Conservation (phyloP, 371 early-diverging fungal genomes). For the Lichtheimia ramosa region DNA sequence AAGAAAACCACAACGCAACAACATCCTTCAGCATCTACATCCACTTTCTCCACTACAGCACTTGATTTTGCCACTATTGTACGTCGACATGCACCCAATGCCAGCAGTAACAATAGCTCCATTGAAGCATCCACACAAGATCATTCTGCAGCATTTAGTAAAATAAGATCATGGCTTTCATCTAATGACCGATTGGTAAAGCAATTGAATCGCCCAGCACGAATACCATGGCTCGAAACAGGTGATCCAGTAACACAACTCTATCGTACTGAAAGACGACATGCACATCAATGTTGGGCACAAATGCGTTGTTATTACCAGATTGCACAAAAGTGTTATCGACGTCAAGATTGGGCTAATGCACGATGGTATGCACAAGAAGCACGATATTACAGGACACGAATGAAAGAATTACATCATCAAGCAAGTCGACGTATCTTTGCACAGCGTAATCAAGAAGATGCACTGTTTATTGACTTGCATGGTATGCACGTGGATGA, state of each 20-base stretch:
- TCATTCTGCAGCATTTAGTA: too few species aligned
- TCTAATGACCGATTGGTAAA: conserved; percentile 1
- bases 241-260: conserved; percentile 40
- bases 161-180: too few species aligned
- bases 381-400: conserved; percentile 51
- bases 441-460: conserved; percentile 44
- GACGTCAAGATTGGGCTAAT: conserved; percentile 47
- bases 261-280: conserved; percentile 22
- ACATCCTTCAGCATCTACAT: too few species aligned
- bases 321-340: conserved; percentile 50
- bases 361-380: conserved; percentile 51
- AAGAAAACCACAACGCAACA: too few species aligned
- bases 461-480: conserved; percentile 54
- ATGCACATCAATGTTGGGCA: conserved; percentile 54
- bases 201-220: conserved; percentile 33
- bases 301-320: conserved; percentile 54
- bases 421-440: conserved; percentile 58
- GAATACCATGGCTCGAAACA: conserved; percentile 61
- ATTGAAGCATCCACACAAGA: too few species aligned
- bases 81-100: too few species aligned
- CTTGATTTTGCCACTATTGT: too few species aligned
- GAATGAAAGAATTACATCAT: conserved; percentile 56
- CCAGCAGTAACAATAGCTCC: too few species aligned
- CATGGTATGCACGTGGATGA: conserved; percentile 64
- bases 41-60: too few species aligned